phyloP scores from a whole-genome alignment of 163 green algal genomes.

The Scenedesmus sp. region DNA sequence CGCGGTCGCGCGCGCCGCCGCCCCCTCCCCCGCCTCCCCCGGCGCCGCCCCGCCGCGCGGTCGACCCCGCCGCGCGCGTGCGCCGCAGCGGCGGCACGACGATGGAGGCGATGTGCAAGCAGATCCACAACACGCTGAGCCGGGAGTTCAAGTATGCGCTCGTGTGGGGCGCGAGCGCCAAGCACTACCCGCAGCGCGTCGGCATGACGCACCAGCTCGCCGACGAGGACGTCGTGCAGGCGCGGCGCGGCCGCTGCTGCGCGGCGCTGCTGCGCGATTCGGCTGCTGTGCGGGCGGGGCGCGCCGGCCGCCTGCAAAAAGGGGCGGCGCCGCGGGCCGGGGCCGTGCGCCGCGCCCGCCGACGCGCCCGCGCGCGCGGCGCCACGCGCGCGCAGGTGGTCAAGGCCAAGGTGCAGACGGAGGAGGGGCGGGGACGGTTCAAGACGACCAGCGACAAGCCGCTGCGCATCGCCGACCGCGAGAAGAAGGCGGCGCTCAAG shows the following conservation, averaged over 20 bases:
- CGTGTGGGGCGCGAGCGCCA: conserved; percentile 93
- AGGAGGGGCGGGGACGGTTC: conserved; percentile 81
- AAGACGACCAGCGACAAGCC: conserved; percentile 72
- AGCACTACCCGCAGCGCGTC: conserved; percentile 92
- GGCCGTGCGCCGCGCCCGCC: too few relatives aligned
- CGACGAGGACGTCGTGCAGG: conserved; percentile 98
- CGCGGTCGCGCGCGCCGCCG: background rate
- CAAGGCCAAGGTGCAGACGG: conserved; percentile 82
- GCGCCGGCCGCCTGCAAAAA: background rate
- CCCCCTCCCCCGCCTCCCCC: background rate
- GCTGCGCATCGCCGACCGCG: conserved; percentile 79
- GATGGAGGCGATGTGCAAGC: conserved; percentile 85
- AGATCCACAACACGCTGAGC: conserved; percentile 83
- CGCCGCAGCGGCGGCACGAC: conserved; percentile 70
- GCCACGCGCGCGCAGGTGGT: conserved; percentile 81
- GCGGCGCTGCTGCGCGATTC: too few relatives aligned
- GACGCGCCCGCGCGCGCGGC: too few relatives aligned
- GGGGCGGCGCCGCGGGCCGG: too few relatives aligned
- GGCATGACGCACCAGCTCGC: conserved; percentile 63
- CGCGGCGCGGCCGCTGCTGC: too few relatives aligned
- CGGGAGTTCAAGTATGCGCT: conserved; percentile 94
- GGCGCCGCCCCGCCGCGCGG: background rate
- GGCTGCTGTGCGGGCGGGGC: too few relatives aligned
- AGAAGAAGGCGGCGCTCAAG: conserved; percentile 92
- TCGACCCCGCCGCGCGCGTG: too few relatives aligned